Conservation (phyloP, 2,329 filamentous ascomycete genomes). For the Sporothrix schenckii region DNA sequence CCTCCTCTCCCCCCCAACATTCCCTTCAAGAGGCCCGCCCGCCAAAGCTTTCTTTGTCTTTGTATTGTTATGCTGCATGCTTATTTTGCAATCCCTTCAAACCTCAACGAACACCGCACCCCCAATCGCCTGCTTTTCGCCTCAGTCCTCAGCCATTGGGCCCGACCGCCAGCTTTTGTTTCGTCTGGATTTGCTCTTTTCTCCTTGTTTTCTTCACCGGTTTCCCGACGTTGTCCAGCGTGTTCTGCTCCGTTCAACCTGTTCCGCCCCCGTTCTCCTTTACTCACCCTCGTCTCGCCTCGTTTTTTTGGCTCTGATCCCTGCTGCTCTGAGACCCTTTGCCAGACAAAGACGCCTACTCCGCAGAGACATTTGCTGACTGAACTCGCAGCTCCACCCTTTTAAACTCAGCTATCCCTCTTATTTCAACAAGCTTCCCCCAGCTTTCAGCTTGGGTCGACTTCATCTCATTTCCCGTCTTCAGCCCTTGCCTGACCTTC, state of each 20-base stretch:
- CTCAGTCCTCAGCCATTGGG: not conserved
- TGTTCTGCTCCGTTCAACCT: not conserved
- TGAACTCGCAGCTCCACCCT: constrained; percentile 18
- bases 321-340: not conserved
- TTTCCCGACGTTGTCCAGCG: constrained; percentile 14
- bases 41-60: not conserved
- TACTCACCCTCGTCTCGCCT: constrained; percentile 7
- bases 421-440: constrained; percentile 20
- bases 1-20: not conserved
- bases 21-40: not conserved
- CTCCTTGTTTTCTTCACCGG: not conserved
- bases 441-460: constrained; percentile 18
- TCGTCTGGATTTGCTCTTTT: not conserved
- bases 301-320: constrained; percentile 20
- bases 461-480: constrained; percentile 13
- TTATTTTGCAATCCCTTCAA: constrained; percentile 22
- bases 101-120: not conserved
- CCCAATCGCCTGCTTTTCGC: constrained; percentile 13
- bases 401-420: constrained; percentile 2
- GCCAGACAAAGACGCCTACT: constrained; percentile 22
- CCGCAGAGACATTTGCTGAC: constrained; percentile 21
- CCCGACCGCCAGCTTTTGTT: constrained; percentile 6
- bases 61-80: constrained; percentile 30
- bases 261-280: not conserved
- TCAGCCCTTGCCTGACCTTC: constrained; percentile 19